Conservation (phyloP, 1,284 basidiomycete species). For the Omphalotus olearius region DNA sequence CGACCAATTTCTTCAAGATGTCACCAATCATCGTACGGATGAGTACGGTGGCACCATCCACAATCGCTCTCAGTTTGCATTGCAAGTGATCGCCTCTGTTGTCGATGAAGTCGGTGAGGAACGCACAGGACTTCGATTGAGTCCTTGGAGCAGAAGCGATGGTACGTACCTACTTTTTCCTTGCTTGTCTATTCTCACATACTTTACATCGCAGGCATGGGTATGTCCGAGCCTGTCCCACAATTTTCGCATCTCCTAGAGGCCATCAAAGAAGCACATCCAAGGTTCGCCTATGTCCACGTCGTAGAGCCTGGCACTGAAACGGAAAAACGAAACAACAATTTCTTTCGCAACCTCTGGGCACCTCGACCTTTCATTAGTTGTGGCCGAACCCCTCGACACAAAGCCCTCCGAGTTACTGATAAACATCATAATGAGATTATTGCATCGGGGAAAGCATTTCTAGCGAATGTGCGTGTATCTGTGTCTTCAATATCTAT, state of each 20-base stretch:
- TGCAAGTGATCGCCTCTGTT: conserved; percentile 35
- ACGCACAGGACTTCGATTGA: conserved; percentile 43
- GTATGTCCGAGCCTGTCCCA: conserved; percentile 39
- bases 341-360: conserved; percentile 27
- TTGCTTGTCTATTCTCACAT: background rate
- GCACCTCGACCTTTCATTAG: conserved; percentile 24
- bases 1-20: conserved; percentile 34
- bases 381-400: conserved; percentile 29
- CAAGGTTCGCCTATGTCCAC: conserved; percentile 50
- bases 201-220: conserved; percentile 23
- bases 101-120: conserved; percentile 27
- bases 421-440: conserved; percentile 11
- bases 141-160: conserved; percentile 45
- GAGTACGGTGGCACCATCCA: conserved; percentile 33
- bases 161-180: conserved; percentile 22
- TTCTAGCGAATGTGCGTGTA: conserved; percentile 40
- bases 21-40: conserved; percentile 43
- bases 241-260: conserved; percentile 35
- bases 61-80: conserved; percentile 25
- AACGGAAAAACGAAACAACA: conserved; percentile 19
- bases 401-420: conserved; percentile 18
- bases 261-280: conserved; percentile 29
- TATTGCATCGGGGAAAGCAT: conserved; percentile 20
- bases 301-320: conserved; percentile 34
- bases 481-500: background rate